Conservation (phyloP, 257 asterid genomes). For the Craterostigma plantagineum region DNA sequence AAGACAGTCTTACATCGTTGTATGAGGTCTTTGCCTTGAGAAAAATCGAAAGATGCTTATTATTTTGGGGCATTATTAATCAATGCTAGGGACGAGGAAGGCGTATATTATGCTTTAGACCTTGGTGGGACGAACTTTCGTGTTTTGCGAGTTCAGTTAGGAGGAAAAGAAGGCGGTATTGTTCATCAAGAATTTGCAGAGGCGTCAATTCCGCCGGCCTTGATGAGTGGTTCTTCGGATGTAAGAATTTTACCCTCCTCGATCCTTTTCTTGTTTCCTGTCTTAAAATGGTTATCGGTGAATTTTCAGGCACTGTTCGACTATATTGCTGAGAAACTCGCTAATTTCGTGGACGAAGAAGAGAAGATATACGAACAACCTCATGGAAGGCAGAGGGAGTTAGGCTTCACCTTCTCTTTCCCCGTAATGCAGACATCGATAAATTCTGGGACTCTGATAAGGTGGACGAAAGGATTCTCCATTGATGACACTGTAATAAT, state of each 20-base stretch:
- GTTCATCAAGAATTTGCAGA: slow-evolving; percentile 62
- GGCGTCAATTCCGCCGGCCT: slow-evolving; percentile 66
- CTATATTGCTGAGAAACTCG: slow-evolving; percentile 43
- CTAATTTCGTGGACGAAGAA: slow-evolving; percentile 38
- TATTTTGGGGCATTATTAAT: slow-evolving; percentile 5
- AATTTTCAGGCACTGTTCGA: slow-evolving; percentile 48
- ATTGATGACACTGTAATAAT: slow-evolving; percentile 41
- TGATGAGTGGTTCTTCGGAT: slow-evolving; percentile 53
- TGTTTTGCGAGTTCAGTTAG: slow-evolving; percentile 66
- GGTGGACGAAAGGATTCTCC: slow-evolving; percentile 85
- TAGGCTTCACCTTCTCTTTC: slow-evolving; percentile 70
- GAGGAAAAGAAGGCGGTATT: slow-evolving; percentile 44
- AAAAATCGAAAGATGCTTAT: too few relatives aligned
- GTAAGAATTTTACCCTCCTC: slow-evolving; percentile 11
- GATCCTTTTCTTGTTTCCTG: neutral
- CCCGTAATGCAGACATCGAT: slow-evolving; percentile 70
- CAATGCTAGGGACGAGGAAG: slow-evolving; percentile 55
- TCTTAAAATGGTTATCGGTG: neutral
- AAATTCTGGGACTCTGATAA: slow-evolving; percentile 47
- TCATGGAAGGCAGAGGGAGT: slow-evolving; percentile 35
- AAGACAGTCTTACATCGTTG: too few relatives aligned
- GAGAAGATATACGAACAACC: slow-evolving; percentile 33
- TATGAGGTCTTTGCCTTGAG: too few relatives aligned
- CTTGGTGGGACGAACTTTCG: slow-evolving; percentile 95
- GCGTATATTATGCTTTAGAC: slow-evolving; percentile 78